Percentiles rank a stretch among this genome's conserved stretches.
These are phyloP conservation scores for Cadophora sp. DNA, from an alignment of 2,329 filamentous ascomycete genomes.

Conservation along the genomic window DNA sequence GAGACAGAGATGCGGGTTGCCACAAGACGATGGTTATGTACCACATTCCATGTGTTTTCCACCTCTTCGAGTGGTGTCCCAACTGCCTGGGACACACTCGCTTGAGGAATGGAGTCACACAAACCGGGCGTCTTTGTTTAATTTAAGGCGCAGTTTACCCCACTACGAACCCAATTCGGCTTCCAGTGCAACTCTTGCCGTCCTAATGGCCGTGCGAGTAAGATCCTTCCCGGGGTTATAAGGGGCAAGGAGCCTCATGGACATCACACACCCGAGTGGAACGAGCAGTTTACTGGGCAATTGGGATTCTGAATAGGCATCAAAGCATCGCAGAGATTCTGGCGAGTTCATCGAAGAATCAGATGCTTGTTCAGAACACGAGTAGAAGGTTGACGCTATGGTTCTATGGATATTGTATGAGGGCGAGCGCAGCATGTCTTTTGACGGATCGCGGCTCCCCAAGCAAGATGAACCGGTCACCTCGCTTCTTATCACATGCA, in stretches of 20 bases:
- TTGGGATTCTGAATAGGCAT: no score
- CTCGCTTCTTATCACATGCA: neutral
- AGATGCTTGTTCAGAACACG: neutral
- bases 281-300: neutral
- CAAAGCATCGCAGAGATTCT: no score
- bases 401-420: neutral
- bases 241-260: neutral
- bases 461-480: neutral
- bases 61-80: neutral
- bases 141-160: conserved; percentile 1
- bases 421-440: neutral
- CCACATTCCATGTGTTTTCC: neutral
- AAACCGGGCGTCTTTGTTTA: neutral
- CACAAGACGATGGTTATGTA: neutral
- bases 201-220: neutral
- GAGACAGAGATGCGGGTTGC: neutral
- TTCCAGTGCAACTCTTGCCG: neutral
- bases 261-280: no score
- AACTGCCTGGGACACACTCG: neutral
- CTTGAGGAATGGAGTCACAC: neutral
- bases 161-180: neutral
- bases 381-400: neutral
- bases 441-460: neutral
- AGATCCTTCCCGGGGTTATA: no score
- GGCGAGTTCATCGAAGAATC: neutral